Base-by-base conservation (phyloP, 805 yeast species). In the Starmerella geochares region DNA sequence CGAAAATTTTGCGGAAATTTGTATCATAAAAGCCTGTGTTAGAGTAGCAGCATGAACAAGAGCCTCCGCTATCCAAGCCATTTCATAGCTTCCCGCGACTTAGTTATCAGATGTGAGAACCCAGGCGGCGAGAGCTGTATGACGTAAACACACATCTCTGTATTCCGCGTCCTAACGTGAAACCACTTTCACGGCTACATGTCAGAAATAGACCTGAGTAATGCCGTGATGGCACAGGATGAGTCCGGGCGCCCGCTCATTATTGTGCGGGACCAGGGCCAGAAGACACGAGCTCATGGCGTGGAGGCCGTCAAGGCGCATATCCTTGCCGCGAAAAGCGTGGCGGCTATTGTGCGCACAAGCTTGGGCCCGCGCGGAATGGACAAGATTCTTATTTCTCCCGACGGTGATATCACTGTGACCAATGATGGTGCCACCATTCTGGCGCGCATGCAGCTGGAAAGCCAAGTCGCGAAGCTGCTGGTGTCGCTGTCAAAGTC, bases 341-440 rank as follows among this genome's bases (percentile, higher is more conserved):
- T 92, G 47, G 86, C 97, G 11, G 81, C 88, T 29, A 86, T 92
- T 52, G 81, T 92, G 55, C 86, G 83, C 64, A 84, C 96, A 1
- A 86, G 96, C 0, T 72, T 92, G 56, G 99, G 99, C 9, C 99
- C 99, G 46, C 79, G 98, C 64, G 99, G 98, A n/a, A 72, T 94
- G 61, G 99, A 92, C 68, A 92, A 92, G 72, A 92, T 92, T 61
- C 75, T 92, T 58, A 85, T 92, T 56, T 79, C 88, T 47, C 97
- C 92, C 27, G 98, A 94, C 65, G 97, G 98, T 19, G 97, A 92
- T 52, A 92, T 92, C 67, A 92, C 96, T 49, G 90, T 92, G 60
- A 92, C 99, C 45, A 92, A 92, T 65, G 99, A 92, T 65, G 98
- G 98, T 60, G 98, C 97, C 40, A 94, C 99, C 11, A 94, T 92